A percentile compares a stretch with the other conserved stretches of the same genome.
These are phyloP conservation scores for Neotropicomus parvogracilis DNA, from an alignment of 1,284 basidiomycete species.

Conservation along the genomic window DNA sequence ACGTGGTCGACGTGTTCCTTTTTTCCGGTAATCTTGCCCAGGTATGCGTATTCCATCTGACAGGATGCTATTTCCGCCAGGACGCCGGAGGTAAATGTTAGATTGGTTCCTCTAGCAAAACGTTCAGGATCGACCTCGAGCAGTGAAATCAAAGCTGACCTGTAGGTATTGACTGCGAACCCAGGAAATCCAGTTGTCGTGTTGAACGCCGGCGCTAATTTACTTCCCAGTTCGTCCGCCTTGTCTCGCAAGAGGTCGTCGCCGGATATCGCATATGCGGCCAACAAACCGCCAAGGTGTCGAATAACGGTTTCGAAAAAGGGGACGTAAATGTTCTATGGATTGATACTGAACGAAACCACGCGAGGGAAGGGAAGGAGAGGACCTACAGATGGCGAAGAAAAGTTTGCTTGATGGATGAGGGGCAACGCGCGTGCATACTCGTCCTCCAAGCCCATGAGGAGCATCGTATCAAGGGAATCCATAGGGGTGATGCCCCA, in stretches of 20 bases:
- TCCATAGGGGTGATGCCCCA: slow-evolving; percentile 87
- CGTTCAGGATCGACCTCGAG: slow-evolving; percentile 1
- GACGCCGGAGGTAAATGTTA: slow-evolving; percentile 25
- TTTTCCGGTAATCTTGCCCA: slow-evolving; percentile 54
- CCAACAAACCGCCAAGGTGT: slow-evolving; percentile 80
- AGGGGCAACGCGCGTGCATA: slow-evolving; percentile 69
- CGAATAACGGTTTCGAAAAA: slow-evolving; percentile 87
- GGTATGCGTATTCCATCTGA: slow-evolving; percentile 57
- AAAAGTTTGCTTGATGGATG: slow-evolving; percentile 65
- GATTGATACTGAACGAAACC: not conserved
- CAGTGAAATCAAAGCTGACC: slow-evolving; percentile 29
- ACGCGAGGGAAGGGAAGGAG: not conserved
- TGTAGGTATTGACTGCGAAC: slow-evolving; percentile 46
- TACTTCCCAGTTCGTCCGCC: slow-evolving; percentile 51
- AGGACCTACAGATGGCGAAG: slow-evolving; percentile 34
- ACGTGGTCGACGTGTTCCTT: slow-evolving; percentile 45
- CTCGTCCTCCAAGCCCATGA: slow-evolving; percentile 81
- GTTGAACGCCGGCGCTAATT: slow-evolving; percentile 51
- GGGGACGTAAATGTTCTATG: slow-evolving; percentile 40
- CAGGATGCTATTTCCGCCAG: slow-evolving; percentile 55
- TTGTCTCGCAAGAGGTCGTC: slow-evolving; percentile 44
- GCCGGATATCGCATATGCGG: slow-evolving; percentile 72
- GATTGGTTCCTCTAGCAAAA: not conserved
- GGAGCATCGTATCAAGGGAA: slow-evolving; percentile 81
- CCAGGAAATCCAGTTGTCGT: slow-evolving; percentile 47